Percentiles rank a stretch among this genome's conserved stretches.
phyloP scores from a whole-genome alignment of 257 asterid genomes.

The Cruciata laevipes region DNA sequence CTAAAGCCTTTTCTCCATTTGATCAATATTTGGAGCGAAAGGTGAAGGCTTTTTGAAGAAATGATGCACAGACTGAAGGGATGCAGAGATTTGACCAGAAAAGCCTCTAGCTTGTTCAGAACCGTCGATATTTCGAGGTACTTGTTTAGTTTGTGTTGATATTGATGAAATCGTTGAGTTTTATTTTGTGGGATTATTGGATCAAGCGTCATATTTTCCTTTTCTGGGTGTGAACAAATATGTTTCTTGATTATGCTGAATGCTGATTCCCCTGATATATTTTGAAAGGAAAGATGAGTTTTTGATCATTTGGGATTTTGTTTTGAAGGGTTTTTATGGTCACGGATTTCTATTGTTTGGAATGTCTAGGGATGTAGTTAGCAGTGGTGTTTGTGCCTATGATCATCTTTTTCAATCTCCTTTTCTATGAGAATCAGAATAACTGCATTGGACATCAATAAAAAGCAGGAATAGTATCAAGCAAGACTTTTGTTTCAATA shows the following conservation, averaged over 20 bases:
- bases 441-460: background rate
- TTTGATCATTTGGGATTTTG: too few species aligned
- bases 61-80: slow-evolving; percentile 37
- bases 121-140: slow-evolving; percentile 34
- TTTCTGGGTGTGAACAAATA: background rate
- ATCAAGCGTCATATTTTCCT: background rate
- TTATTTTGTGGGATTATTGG: background rate
- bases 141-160: background rate
- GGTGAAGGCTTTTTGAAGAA: slow-evolving; percentile 1
- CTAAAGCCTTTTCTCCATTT: background rate
- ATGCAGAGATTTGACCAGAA: slow-evolving; percentile 32
- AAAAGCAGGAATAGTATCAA: background rate
- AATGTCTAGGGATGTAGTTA: background rate
- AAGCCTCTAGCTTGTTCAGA: slow-evolving; percentile 20
- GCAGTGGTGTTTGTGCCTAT: background rate
- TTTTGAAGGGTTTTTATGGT: background rate
- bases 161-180: background rate
- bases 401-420: background rate
- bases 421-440: background rate
- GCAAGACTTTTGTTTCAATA: background rate
- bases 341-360: slow-evolving; percentile 1
- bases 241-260: background rate
- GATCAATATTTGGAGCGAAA: background rate
- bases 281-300: background rate
- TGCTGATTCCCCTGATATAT: background rate